Evolutionary conservation across 179 eudicot genomes (phyloP).

Genomic region (Beta corolliflora): DNA sequence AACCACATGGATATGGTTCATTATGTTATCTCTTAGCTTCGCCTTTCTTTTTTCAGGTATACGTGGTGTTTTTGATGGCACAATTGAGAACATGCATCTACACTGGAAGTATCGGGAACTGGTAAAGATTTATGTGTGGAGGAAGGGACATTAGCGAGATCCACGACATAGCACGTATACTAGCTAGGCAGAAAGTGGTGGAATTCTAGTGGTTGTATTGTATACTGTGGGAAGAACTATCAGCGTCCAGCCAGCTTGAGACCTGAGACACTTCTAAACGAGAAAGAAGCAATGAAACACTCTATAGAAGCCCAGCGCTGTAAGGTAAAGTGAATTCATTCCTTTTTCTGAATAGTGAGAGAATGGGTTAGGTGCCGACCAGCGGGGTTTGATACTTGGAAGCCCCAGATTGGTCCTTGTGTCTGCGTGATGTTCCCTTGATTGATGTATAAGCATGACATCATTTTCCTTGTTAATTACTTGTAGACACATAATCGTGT

Average conservation of each 20-base stretch:
- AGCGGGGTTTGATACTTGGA: neutral
- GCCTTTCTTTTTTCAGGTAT: slow-evolving; percentile 55
- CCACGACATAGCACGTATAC: too few species aligned
- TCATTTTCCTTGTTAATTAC: neutral
- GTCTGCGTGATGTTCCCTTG: neutral
- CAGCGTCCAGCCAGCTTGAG: too few species aligned
- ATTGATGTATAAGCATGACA: neutral
- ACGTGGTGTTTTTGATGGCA: slow-evolving; percentile 97
- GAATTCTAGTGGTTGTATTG: too few species aligned
- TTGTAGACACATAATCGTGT: too few species aligned
- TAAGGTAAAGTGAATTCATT: slow-evolving; percentile 49
- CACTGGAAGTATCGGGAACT: slow-evolving; percentile 99
- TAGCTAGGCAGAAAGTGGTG: too few species aligned
- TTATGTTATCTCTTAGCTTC: slow-evolving; percentile 1
- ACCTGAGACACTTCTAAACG: too few species aligned
- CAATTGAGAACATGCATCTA: slow-evolving; percentile 98
- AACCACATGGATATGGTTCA: neutral
- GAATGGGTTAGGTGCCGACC: neutral
- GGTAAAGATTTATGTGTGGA: too few species aligned
- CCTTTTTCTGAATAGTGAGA: neutral
- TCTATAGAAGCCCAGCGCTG: slow-evolving; percentile 81
- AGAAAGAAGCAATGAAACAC: too few species aligned
- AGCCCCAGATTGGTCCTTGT: slow-evolving; percentile 4
- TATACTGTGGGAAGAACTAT: too few species aligned
- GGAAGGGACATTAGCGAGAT: too few species aligned